Percentiles rank a stretch among this genome's conserved stretches.
Conservation (phyloP, 306 rosid species). For the Cajanus cajan region DNA sequence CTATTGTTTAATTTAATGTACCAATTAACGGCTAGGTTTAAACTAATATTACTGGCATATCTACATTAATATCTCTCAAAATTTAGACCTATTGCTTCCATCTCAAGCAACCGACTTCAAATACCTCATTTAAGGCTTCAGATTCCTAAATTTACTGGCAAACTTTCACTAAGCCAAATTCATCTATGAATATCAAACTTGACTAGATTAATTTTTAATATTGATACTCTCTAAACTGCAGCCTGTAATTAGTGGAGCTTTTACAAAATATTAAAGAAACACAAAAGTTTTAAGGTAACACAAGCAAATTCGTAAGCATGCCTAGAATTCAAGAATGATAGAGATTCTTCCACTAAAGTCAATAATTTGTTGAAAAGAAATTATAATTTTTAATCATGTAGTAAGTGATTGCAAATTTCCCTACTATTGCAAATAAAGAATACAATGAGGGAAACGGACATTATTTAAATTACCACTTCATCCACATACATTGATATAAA, state of each 20-base stretch:
- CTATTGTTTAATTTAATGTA: neutral
- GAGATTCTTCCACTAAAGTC: neutral
- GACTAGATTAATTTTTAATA: neutral
- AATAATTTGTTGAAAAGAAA: constrained; percentile 2
- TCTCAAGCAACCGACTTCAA: neutral
- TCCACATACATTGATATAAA: neutral
- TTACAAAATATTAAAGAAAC: neutral
- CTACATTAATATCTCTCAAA: neutral
- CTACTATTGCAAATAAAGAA: too few relatives aligned
- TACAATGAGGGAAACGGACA: neutral
- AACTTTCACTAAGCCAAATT: neutral
- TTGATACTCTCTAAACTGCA: neutral
- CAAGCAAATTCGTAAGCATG: neutral
- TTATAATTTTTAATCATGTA: neutral
- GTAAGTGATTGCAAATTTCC: neutral
- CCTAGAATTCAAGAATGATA: neutral
- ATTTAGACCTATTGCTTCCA: neutral
- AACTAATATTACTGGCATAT: neutral
- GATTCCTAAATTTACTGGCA: constrained; percentile 3
- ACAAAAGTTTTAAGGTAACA: neutral
- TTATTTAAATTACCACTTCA: neutral
- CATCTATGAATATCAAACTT: neutral
- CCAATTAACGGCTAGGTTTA: neutral
- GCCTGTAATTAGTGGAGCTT: neutral
- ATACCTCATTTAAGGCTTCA: neutral